Evolutionary conservation across 2,329 filamentous ascomycete species (phyloP), one percentile per base, ranked within the genome.

Genomic region (Passalora sequoiae): DNA sequence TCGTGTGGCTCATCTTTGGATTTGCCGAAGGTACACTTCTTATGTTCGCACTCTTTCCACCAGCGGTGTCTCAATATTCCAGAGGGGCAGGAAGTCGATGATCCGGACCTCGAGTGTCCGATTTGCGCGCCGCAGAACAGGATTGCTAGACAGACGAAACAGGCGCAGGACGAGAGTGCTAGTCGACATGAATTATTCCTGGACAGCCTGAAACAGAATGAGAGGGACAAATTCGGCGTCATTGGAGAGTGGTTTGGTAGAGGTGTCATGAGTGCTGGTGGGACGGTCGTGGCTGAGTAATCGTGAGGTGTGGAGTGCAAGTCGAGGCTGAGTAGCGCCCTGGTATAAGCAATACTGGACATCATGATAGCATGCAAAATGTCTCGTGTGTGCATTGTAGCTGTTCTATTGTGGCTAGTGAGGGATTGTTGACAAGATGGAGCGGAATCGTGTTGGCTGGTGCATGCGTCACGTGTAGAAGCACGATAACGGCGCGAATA

Each of bases 41-140:
- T 98, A 51, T 98, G 92, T 71, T 95, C 94, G 65, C 92, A 98
- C 65, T 89, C 84, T 48, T 98, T 96, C 73, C 92, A 98, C 63
- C 87, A 94, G 68, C 77, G 86, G 33, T 98, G 91, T 65, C 70
- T 98, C 30, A 86, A 86, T 60, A 71, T 74, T 4, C 55, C 58
- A 6, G 51, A 54, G 31, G 45, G 40, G 12, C 65, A 61, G 4
- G 65, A 62, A 3, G 68, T 69, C 21, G 73, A 77, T 16, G 68
- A 69, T 25, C 73, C 76, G 13, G 81, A 83, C 39, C 73, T 78
- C 7, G 89, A 96, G 65, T 98, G 92, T 62, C 89, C 91, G 7
- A 76, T 88, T 24, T 98, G 92, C 59, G 81, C 85, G 19, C 75
- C 80, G 15, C 83, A 86, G 49, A 96, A 97, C 59, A 81, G 87